phyloP scores from a whole-genome alignment of 73 alveolate genomes.

The Durusdinium trenchii region DNA sequence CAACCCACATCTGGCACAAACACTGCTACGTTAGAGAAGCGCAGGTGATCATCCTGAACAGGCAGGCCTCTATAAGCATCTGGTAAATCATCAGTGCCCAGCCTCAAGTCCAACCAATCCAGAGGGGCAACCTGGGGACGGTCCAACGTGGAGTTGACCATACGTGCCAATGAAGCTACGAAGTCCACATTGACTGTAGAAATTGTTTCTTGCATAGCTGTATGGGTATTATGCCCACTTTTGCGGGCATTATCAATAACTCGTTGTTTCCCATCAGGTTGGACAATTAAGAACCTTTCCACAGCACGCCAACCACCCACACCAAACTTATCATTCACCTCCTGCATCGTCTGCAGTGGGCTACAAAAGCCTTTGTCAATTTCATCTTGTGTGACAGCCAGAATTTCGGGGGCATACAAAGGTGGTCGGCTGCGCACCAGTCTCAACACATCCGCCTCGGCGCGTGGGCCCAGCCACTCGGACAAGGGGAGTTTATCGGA shows the following conservation, averaged over 20 bases:
- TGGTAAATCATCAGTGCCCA: constrained; percentile 10
- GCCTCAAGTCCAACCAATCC: neutral
- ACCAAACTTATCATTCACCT: neutral
- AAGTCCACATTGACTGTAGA: neutral
- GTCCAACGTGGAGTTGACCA: neutral
- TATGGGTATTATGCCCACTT: neutral
- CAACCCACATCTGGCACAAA: neutral
- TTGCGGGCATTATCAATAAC: constrained; percentile 18
- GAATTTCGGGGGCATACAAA: neutral
- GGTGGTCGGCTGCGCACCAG: neutral
- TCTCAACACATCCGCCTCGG: neutral
- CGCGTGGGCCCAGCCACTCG: neutral
- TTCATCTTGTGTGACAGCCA: neutral
- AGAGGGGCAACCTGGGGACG: neutral
- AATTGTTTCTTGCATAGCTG: neutral
- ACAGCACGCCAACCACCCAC: neutral
- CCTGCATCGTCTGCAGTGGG: neutral
- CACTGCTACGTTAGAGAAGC: neutral
- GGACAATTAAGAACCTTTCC: neutral
- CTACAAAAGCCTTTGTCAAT: neutral
- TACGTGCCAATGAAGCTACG: neutral
- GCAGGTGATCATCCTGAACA: neutral
- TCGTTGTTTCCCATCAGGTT: constrained; percentile 34
- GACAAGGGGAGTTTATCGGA: no score
- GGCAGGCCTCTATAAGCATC: constrained; percentile 23